phyloP scores from a whole-genome alignment of 179 eudicot species.

The Heliamphora pulchella region DNA sequence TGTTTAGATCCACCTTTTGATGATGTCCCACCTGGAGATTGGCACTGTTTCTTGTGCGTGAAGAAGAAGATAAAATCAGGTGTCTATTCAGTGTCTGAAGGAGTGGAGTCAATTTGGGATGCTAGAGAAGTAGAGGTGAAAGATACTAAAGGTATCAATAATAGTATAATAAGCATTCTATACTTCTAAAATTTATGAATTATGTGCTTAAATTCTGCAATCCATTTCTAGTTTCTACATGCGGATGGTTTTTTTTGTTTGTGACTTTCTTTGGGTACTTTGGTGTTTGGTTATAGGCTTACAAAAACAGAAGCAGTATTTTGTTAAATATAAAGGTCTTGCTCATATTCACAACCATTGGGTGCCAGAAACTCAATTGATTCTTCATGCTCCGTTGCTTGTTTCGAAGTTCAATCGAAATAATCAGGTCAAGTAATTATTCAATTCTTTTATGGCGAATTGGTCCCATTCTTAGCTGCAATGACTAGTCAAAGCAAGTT shows the following conservation, averaged over 20 bases:
- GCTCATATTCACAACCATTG: slow-evolving; percentile 73
- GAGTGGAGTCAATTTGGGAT: slow-evolving; percentile 68
- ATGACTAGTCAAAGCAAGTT: slow-evolving; percentile 4
- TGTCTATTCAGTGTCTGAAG: slow-evolving; percentile 52
- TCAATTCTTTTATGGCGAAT: slow-evolving; percentile 11
- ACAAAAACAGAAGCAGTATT: slow-evolving; percentile 49
- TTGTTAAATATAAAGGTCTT: slow-evolving; percentile 76
- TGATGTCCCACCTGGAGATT: slow-evolving; percentile 34
- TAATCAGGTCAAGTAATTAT: slow-evolving; percentile 31
- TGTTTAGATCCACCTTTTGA: slow-evolving; percentile 43
- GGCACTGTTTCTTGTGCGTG: slow-evolving; percentile 55
- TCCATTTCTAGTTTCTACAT: background rate
- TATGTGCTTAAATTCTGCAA: background rate
- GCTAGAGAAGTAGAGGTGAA: slow-evolving; percentile 51
- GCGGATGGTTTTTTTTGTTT: background rate
- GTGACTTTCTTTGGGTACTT: slow-evolving; percentile 7
- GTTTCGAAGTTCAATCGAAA: slow-evolving; percentile 26
- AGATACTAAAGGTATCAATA: slow-evolving; percentile 26
- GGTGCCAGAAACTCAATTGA: slow-evolving; percentile 53
- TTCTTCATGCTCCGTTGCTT: slow-evolving; percentile 47
- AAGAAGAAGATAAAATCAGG: slow-evolving; percentile 51
- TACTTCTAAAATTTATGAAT: background rate
- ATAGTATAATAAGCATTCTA: background rate
- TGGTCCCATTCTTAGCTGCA: background rate
- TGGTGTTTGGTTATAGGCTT: slow-evolving; percentile 33